phyloP scores from a whole-genome alignment of 768 basidiomycete species.

The Psilocybe cubensis region DNA sequence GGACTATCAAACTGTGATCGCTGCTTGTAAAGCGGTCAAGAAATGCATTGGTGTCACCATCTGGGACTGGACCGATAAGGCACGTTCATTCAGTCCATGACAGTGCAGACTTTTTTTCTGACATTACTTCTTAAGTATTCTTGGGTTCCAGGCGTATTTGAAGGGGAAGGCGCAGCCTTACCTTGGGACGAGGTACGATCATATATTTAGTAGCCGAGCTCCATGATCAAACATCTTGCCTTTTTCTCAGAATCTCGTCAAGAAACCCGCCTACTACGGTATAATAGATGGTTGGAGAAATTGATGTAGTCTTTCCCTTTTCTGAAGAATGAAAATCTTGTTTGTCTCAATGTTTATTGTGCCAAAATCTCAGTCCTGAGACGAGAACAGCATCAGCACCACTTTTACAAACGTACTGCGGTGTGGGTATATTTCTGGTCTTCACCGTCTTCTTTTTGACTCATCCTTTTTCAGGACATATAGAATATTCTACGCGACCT shows the following conservation, averaged over 20 bases:
- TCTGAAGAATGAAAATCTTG: neutral
- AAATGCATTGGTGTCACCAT: slow-evolving; percentile 49
- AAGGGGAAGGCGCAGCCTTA: slow-evolving; percentile 39
- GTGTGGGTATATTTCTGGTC: neutral
- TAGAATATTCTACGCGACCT: neutral
- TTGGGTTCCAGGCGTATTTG: slow-evolving; percentile 40
- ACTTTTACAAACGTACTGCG: neutral
- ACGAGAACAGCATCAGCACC: neutral
- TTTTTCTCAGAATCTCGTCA: slow-evolving; percentile 32
- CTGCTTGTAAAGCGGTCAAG: slow-evolving; percentile 49
- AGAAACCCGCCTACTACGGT: slow-evolving; percentile 43
- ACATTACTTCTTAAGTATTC: slow-evolving; percentile 31
- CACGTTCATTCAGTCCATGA: slow-evolving; percentile 11
- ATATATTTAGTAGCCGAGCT: neutral
- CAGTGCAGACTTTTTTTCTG: neutral
- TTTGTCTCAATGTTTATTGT: neutral
- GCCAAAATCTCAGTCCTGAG: neutral
- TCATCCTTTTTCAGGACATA: neutral
- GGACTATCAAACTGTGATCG: slow-evolving; percentile 60
- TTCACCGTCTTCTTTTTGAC: neutral
- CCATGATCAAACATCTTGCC: neutral
- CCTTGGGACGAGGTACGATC: slow-evolving; percentile 40
- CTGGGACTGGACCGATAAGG: slow-evolving; percentile 51
- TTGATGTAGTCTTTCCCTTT: neutral
- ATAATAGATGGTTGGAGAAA: slow-evolving; percentile 30